Percentiles rank a stretch among this genome's conserved stretches.
These are phyloP conservation scores for Pisolithus thermaeus DNA, from an alignment of 1,284 basidiomycete genomes.

Conservation along the genomic window DNA sequence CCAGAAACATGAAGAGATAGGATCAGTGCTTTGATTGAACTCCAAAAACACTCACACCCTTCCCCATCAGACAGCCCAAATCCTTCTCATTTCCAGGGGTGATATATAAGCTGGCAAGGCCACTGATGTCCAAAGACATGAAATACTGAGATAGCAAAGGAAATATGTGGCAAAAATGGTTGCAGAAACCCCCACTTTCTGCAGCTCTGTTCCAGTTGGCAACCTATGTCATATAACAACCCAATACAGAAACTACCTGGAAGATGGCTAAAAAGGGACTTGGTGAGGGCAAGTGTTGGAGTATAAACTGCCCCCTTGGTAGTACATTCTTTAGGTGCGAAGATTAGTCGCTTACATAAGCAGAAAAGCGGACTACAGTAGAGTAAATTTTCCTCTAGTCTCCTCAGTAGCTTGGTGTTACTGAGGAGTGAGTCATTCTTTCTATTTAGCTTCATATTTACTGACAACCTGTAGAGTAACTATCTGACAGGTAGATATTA, in stretches of 20 bases:
- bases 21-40: conserved; percentile 12
- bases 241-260: conserved; percentile 10
- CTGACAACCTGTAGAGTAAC: too few species aligned
- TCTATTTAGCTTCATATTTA: too few species aligned
- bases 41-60: conserved; percentile 22
- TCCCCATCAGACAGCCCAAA: conserved; percentile 23
- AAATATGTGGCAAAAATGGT: conserved; percentile 3
- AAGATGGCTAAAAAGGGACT: conserved; percentile 14
- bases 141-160: conserved; percentile 15
- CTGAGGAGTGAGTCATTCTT: too few species aligned
- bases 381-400: too few species aligned
- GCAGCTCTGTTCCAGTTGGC: too few species aligned
- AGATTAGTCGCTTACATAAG: too few species aligned
- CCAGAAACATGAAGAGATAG: conserved; percentile 11
- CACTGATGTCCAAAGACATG: conserved; percentile 23
- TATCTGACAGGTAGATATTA: too few species aligned
- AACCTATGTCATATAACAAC: conserved; percentile 11
- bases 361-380: too few species aligned
- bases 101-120: conserved; percentile 21
- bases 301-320: too few species aligned
- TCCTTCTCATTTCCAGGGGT: conserved; percentile 15
- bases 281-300: conserved; percentile 10
- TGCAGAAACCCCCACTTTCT: conserved; percentile 1
- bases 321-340: too few species aligned
- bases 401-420: too few species aligned